Evolutionary conservation across 208 protist species (phyloP).

Genomic region (Leishmania tropica): DNA sequence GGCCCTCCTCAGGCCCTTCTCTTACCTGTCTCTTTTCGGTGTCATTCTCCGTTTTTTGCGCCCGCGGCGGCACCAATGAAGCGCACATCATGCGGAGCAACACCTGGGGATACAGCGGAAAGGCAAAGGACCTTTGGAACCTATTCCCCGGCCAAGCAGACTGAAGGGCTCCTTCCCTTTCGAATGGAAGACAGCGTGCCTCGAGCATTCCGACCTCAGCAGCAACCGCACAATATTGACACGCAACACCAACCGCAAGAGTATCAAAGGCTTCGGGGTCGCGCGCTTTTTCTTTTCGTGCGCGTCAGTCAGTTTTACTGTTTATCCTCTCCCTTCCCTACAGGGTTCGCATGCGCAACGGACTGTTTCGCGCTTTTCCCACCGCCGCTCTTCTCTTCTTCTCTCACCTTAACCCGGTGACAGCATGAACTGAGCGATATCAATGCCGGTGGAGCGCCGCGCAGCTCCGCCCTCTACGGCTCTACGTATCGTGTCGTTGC

Average conservation of each 20-base stretch:
- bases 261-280: background rate
- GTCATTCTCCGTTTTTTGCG: background rate
- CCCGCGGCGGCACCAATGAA: background rate
- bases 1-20: background rate
- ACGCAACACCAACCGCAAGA: background rate
- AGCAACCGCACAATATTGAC: background rate
- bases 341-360: background rate
- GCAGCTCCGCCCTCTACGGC: background rate
- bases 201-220: background rate
- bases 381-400: background rate
- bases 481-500: background rate
- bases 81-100: background rate
- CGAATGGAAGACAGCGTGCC: background rate
- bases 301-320: background rate
- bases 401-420: background rate
- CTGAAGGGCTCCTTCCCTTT: background rate
- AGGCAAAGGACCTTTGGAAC: background rate
- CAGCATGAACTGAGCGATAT: background rate
- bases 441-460: background rate
- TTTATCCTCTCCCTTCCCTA: background rate
- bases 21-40: background rate
- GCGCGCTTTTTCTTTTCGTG: background rate
- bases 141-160: background rate
- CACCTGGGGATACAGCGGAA: background rate
- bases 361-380: background rate